Evolutionary conservation across 2,329 filamentous ascomycete genomes (phyloP).

Genomic region (Hymenoscyphus infarciens): DNA sequence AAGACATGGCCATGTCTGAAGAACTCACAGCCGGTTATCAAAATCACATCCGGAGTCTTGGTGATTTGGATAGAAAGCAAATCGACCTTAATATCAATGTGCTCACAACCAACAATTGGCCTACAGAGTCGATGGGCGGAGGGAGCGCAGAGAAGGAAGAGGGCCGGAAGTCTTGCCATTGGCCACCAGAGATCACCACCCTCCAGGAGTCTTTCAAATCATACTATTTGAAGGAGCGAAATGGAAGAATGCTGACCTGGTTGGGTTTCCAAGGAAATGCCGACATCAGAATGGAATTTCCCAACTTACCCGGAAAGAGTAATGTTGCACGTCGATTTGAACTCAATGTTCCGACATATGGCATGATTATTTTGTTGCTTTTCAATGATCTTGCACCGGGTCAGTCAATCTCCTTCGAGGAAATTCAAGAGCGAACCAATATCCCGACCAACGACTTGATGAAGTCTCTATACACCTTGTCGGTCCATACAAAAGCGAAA

Average conservation of each 20-base stretch:
- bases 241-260: slow-evolving; percentile 86
- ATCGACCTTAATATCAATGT: slow-evolving; percentile 82
- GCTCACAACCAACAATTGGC: slow-evolving; percentile 93
- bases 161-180: slow-evolving; percentile 58
- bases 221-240: slow-evolving; percentile 85
- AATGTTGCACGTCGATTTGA: slow-evolving; percentile 75
- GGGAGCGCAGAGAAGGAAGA: slow-evolving; percentile 50
- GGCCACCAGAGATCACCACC: slow-evolving; percentile 68
- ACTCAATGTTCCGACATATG: slow-evolving; percentile 86
- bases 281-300: slow-evolving; percentile 78
- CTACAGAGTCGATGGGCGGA: slow-evolving; percentile 76
- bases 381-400: slow-evolving; percentile 73
- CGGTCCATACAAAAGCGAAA: slow-evolving; percentile 77
- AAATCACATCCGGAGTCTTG: slow-evolving; percentile 54
- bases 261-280: slow-evolving; percentile 68
- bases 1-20: slow-evolving; percentile 84
- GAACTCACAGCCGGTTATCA: slow-evolving; percentile 79
- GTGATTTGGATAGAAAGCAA: slow-evolving; percentile 53
- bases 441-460: slow-evolving; percentile 73
- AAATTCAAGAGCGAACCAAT: slow-evolving; percentile 78
- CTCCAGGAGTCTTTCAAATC: slow-evolving; percentile 83
- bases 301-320: slow-evolving; percentile 55
- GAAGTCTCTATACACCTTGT: slow-evolving; percentile 75
- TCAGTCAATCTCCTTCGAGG: slow-evolving; percentile 58
- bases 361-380: slow-evolving; percentile 82